A percentile compares a stretch with the other conserved stretches of the same genome.
These are phyloP conservation scores for Cotoneaster glaucophyllus DNA, from an alignment of 306 rosid species.

Conservation along the genomic window DNA sequence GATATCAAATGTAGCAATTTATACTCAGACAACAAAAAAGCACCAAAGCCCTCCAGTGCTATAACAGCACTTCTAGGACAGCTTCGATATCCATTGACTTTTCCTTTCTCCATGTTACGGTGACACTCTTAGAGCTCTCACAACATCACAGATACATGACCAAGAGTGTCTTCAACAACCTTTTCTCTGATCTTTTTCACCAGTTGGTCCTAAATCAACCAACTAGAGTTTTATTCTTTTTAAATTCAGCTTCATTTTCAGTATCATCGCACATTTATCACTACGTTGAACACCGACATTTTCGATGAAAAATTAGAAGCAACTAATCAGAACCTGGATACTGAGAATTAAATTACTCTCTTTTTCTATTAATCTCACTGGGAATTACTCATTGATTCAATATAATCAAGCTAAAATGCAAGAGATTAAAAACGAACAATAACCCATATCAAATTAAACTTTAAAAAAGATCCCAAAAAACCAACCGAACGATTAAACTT, in stretches of 20 bases:
- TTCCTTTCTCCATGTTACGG: too few species aligned
- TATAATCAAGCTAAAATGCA: neutral
- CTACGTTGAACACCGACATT: neutral
- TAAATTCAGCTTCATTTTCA: neutral
- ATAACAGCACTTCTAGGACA: neutral
- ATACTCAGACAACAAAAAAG: neutral
- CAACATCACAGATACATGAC: neutral
- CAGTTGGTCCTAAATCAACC: neutral
- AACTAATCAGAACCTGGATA: neutral
- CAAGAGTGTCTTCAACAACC: neutral
- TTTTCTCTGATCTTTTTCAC: too few species aligned
- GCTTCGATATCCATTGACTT: neutral
- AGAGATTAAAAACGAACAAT: neutral
- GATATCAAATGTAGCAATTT: neutral
- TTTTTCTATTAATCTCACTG: neutral
- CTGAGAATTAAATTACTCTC: neutral
- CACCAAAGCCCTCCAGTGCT: neutral
- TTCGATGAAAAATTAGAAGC: neutral
- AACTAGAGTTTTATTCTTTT: neutral
- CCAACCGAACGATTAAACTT: too few species aligned
- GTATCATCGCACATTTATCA: neutral
- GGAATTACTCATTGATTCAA: neutral
- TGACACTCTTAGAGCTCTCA: neutral
- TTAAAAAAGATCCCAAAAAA: neutral
- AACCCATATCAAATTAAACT: conserved; percentile 1